phyloP scores from a whole-genome alignment of 2,329 filamentous ascomycete species.

The Penicillium expansum region DNA sequence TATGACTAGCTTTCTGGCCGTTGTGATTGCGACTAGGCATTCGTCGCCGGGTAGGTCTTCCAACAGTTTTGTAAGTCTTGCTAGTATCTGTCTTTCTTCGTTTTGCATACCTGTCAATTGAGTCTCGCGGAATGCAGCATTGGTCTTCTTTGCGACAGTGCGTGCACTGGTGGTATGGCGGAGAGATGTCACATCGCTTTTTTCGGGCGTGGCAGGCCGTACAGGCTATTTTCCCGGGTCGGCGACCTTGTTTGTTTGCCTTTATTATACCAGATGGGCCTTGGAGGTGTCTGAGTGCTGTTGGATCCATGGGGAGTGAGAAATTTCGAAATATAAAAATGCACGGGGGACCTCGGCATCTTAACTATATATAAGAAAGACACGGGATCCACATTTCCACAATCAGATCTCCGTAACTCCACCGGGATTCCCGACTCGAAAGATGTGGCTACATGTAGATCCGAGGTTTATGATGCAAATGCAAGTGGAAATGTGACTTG shows the following conservation, averaged over 20 bases:
- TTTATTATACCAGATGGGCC: neutral
- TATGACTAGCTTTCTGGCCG: neutral
- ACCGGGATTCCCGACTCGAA: neutral
- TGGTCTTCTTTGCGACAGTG: slow-evolving; percentile 3
- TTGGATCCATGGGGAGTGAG: neutral
- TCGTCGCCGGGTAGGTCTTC: neutral
- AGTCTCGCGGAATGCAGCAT: slow-evolving; percentile 1
- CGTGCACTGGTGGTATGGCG: slow-evolving; percentile 5
- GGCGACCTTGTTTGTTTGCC: slow-evolving; percentile 1
- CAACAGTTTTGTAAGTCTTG: neutral
- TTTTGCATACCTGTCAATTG: slow-evolving; percentile 2
- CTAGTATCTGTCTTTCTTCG: neutral
- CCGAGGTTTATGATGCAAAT: neutral
- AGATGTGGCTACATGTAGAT: neutral
- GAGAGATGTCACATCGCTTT: slow-evolving; percentile 4
- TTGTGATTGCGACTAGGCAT: neutral
- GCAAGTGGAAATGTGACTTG: neutral
- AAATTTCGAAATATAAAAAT: neutral
- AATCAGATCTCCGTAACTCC: neutral
- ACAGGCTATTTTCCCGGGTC: slow-evolving; percentile 7
- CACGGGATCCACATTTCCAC: neutral
- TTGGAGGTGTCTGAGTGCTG: neutral
- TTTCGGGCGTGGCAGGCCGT: slow-evolving; percentile 6
- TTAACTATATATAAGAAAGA: neutral
- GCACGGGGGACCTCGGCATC: neutral